Evolutionary conservation across 1,284 basidiomycete genomes (phyloP).

Genomic region (Ganoderma multipileum): DNA sequence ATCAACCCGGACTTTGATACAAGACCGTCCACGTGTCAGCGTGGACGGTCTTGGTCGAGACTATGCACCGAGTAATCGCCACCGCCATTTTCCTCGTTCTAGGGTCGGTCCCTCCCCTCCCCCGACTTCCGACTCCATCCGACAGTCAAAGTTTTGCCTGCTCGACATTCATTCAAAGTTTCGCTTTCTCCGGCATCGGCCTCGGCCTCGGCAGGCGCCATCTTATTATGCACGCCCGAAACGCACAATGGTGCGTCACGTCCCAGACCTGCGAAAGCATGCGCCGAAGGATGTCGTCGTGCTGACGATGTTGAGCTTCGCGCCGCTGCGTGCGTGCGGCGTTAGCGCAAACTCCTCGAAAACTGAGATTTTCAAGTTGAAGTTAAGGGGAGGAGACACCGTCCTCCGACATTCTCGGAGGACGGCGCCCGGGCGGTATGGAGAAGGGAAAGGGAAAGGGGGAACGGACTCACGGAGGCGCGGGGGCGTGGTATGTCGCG

Average conservation of each 20-base stretch:
- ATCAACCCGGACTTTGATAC: too few relatives aligned
- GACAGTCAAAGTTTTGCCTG: too few relatives aligned
- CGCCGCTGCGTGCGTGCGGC: slow-evolving; percentile 4
- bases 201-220: slow-evolving; percentile 27
- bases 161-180: not conserved
- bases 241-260: slow-evolving; percentile 45
- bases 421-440: not conserved
- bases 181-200: not conserved
- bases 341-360: too few relatives aligned
- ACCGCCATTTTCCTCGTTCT: too few relatives aligned
- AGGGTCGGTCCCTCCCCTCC: too few relatives aligned
- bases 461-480: slow-evolving; percentile 15
- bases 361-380: too few relatives aligned
- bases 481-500: slow-evolving; percentile 47
- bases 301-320: slow-evolving; percentile 18
- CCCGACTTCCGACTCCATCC: too few relatives aligned
- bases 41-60: too few relatives aligned
- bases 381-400: not conserved
- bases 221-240: slow-evolving; percentile 51
- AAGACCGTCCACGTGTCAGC: too few relatives aligned
- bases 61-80: too few relatives aligned
- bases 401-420: not conserved
- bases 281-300: slow-evolving; percentile 17
- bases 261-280: slow-evolving; percentile 37
- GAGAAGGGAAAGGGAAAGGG: not conserved